Conservation (phyloP, 1,284 basidiomycete genomes). For the Thecaphora thlaspeos region DNA sequence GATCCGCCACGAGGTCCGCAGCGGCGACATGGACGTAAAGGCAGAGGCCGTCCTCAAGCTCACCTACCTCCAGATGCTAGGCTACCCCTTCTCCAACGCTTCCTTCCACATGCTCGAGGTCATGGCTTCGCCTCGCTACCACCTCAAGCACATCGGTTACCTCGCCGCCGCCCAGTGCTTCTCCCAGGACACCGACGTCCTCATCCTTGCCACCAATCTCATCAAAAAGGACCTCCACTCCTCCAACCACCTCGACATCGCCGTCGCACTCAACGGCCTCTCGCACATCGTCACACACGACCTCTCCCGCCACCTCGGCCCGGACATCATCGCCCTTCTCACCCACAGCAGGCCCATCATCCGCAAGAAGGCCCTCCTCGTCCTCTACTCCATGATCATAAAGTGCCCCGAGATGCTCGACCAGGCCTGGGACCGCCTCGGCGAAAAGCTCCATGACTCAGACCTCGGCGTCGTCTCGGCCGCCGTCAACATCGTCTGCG, state of each 20-base stretch:
- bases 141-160: slow-evolving; percentile 94
- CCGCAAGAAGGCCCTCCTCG: slow-evolving; percentile 82
- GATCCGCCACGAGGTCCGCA: slow-evolving; percentile 84
- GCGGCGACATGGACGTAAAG: slow-evolving; percentile 95
- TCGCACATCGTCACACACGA: slow-evolving; percentile 85
- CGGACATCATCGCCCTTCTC: slow-evolving; percentile 82
- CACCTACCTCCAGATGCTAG: slow-evolving; percentile 92
- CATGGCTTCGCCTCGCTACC: slow-evolving; percentile 87
- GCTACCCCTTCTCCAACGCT: slow-evolving; percentile 62
- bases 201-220: slow-evolving; percentile 95
- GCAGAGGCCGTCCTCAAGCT: slow-evolving; percentile 92
- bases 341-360: slow-evolving; percentile 83
- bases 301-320: slow-evolving; percentile 80
- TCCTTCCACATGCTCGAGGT: slow-evolving; percentile 84
- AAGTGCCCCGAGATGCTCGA: slow-evolving; percentile 47
- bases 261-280: slow-evolving; percentile 80
- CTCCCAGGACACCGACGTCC: slow-evolving; percentile 87
- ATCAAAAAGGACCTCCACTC: slow-evolving; percentile 94
- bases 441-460: slow-evolving; percentile 66
- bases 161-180: slow-evolving; percentile 92
- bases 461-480: slow-evolving; percentile 77
- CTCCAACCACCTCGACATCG: slow-evolving; percentile 69
- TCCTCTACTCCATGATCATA: slow-evolving; percentile 64
- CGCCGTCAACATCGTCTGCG: slow-evolving; percentile 90
- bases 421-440: slow-evolving; percentile 62